Evolutionary conservation across 495 filamentous ascomycete species (phyloP).

Genomic region (Hypoxylon subgilvum): DNA sequence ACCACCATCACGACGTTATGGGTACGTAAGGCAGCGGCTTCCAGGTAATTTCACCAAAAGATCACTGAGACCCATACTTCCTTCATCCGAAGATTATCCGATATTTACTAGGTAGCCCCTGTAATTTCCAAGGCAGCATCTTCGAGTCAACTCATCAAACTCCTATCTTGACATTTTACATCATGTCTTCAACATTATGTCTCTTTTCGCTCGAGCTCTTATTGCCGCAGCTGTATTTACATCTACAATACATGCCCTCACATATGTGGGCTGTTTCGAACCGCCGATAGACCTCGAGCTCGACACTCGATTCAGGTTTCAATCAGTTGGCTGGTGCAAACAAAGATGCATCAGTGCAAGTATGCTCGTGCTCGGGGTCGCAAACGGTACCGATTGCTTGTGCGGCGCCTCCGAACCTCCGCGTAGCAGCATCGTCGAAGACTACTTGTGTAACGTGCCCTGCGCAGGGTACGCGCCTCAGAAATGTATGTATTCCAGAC

Average conservation of each 20-base stretch:
- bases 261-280: constrained; percentile 19
- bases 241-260: neutral
- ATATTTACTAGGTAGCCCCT: too few species aligned
- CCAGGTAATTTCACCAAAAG: too few species aligned
- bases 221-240: constrained; percentile 1
- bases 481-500: constrained; percentile 4
- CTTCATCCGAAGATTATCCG: too few species aligned
- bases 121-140: too few species aligned
- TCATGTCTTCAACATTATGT: constrained; percentile 8
- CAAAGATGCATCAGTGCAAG: neutral
- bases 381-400: constrained; percentile 24
- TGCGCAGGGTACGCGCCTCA: constrained; percentile 14
- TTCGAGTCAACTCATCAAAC: too few species aligned
- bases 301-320: constrained; percentile 3
- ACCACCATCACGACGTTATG: too few species aligned
- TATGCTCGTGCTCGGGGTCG: constrained; percentile 2
- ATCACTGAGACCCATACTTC: too few species aligned
- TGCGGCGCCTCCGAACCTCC: constrained; percentile 10
- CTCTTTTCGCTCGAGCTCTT: neutral
- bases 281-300: neutral
- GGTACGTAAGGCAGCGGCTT: too few species aligned
- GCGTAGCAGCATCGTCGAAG: neutral
- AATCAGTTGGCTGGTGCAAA: constrained; percentile 7
- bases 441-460: constrained; percentile 8
- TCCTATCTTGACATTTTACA: too few species aligned